Base-by-base conservation (phyloP, 2,329 filamentous ascomycete species). In the Penicillium sp. region DNA sequence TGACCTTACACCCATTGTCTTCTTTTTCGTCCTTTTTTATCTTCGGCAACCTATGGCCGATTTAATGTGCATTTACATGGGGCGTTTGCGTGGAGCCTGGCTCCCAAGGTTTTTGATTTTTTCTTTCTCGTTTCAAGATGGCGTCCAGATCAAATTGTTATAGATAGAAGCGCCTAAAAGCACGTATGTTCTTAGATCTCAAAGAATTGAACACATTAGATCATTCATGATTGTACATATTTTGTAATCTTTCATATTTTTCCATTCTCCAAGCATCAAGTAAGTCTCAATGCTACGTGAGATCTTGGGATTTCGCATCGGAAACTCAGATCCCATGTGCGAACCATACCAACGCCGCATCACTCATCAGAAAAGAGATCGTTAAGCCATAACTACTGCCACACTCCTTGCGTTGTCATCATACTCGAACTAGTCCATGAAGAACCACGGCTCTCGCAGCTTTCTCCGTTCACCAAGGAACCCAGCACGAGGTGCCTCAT, bases 11-110 rank as follows among this genome's bases (percentile, higher is more conserved):
- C 3, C n/a, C 35, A 6, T 7, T 40, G 39, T 6, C 33, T 47
- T 37, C 27, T 18, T 10, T 38, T 32, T 40, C 20, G 15, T 29
- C 18, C 7, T 2, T 44, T 45, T 18, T 41, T 38, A 5, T 47
- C 9, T n/a, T 44, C 8, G 33, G 29, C 49, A 37, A 44, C n/a
- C 15, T 9, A 37, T 37, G 33, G 33, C n/a, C 32, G 44, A 45
- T 50, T 15, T 50, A 42, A 49, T 50, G 18, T 58, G 54, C 58
- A 60, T 60, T 59, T 60, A 56, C 50, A 58, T 51, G 46, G 51
- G 53, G 56, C 56, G 49, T 46, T 27, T 46, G 49, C 43, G 33
- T 46, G 46, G 31, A 39, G 38, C 27, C 18, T 25, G 32, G 23
- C 38, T 38, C 24, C 24, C 29, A 31, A 44, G 33, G 27, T 28